Evolutionary conservation across 2,329 filamentous ascomycete species (phyloP).

Genomic region (Botryotinia narcissicola): DNA sequence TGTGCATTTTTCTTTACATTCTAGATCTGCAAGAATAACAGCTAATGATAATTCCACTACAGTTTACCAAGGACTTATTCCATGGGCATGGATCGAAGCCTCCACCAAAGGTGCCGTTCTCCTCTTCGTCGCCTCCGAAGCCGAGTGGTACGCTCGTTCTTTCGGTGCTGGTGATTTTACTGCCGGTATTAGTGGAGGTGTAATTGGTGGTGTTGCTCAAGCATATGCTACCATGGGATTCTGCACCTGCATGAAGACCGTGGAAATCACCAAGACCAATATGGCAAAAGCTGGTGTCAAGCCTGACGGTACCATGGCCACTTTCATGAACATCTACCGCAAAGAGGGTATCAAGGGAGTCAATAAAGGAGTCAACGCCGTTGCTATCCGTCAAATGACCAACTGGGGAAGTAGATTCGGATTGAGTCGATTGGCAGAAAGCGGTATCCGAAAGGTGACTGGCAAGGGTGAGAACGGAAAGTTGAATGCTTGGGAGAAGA

Average conservation of each 20-base stretch:
- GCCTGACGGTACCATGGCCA: conserved; percentile 86
- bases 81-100: conserved; percentile 99
- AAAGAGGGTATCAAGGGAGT: conserved; percentile 91
- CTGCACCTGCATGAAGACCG: conserved; percentile 99
- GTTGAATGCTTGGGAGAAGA: conserved; percentile 80
- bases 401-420: conserved; percentile 99
- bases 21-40: conserved; percentile 6
- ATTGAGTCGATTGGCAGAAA: conserved; percentile 86
- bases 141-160: conserved; percentile 87
- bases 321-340: conserved; percentile 96
- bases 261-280: conserved; percentile 99
- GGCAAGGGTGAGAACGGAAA: conserved; percentile 78
- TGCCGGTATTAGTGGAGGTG: conserved; percentile 84
- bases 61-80: conserved; percentile 99
- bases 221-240: conserved; percentile 99
- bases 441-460: conserved; percentile 74
- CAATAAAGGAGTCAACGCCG: conserved; percentile 98
- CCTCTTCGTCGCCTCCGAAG: conserved; percentile 97
- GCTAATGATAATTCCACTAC: conserved; percentile 35
- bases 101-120: conserved; percentile 99
- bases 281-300: conserved; percentile 77
- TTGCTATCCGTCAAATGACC: conserved; percentile 97
- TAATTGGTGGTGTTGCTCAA: conserved; percentile 92
- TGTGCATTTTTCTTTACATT: not conserved
- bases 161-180: conserved; percentile 84